These are phyloP conservation scores for Botrytis elliptica DNA, from an alignment of 2,329 filamentous ascomycete species.

Conservation along the genomic window DNA sequence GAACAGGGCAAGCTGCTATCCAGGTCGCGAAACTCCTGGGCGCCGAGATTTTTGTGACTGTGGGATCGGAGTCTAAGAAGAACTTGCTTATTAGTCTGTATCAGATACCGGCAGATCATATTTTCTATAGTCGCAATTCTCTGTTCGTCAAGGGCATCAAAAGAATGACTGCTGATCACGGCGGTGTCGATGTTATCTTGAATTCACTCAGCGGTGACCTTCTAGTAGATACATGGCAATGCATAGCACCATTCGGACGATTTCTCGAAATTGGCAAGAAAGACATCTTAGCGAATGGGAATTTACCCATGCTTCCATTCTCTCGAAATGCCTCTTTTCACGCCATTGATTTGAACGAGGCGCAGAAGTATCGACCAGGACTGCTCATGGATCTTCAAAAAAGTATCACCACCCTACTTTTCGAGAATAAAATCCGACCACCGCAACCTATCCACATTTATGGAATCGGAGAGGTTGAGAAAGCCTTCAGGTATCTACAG, in stretches of 20 bases:
- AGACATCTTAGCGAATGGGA: neutral
- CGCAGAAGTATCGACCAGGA: neutral
- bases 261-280: slow-evolving; percentile 2
- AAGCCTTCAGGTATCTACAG: slow-evolving; percentile 31
- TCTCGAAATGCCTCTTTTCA: slow-evolving; percentile 10
- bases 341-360: slow-evolving; percentile 12
- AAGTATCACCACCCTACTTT: neutral
- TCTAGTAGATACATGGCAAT: slow-evolving; percentile 6
- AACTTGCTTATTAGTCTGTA: slow-evolving; percentile 4
- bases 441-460: neutral
- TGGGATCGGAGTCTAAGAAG: slow-evolving; percentile 34
- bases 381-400: neutral
- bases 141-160: neutral
- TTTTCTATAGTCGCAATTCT: slow-evolving; percentile 8
- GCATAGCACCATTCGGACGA: slow-evolving; percentile 11
- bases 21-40: slow-evolving; percentile 33
- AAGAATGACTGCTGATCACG: neutral
- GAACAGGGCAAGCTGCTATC: slow-evolving; percentile 39
- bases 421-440: neutral
- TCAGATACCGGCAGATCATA: neutral
- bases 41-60: slow-evolving; percentile 38
- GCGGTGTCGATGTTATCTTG: slow-evolving; percentile 11
- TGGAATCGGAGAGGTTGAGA: slow-evolving; percentile 32
- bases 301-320: slow-evolving; percentile 17
- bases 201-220: slow-evolving; percentile 7